Conservation (phyloP, 257 asterid genomes). For the Nicotiana noctiflora region DNA sequence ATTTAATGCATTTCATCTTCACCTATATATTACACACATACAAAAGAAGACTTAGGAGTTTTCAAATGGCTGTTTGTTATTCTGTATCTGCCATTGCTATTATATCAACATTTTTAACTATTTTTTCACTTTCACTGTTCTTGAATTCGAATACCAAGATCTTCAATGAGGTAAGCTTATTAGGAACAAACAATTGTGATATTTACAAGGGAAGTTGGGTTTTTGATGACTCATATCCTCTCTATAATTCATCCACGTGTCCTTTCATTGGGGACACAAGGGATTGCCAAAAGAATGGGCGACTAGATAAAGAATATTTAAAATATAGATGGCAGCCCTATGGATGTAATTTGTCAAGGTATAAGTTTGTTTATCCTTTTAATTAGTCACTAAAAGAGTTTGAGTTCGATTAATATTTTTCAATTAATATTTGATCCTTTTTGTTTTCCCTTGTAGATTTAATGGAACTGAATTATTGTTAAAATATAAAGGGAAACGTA, state of each 20-base stretch:
- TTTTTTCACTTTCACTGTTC: not conserved
- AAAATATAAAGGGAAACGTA: slow-evolving; percentile 28
- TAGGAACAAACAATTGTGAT: slow-evolving; percentile 22
- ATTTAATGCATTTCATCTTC: not conserved
- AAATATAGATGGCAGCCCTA: slow-evolving; percentile 49
- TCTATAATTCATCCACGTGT: slow-evolving; percentile 29
- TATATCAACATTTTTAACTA: slow-evolving; percentile 2
- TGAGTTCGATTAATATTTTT: too few relatives aligned
- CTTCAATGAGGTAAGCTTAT: not conserved
- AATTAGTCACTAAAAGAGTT: not conserved
- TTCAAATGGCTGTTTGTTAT: not conserved
- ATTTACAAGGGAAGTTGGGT: slow-evolving; percentile 47
- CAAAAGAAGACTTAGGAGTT: not conserved
- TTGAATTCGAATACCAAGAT: not conserved
- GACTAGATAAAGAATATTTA: slow-evolving; percentile 36
- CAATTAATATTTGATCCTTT: not conserved
- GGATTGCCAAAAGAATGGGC: slow-evolving; percentile 37
- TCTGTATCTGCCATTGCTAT: not conserved
- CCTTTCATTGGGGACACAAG: slow-evolving; percentile 33
- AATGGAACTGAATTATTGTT: slow-evolving; percentile 13
- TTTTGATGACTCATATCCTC: slow-evolving; percentile 35
- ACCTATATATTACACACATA: not conserved
- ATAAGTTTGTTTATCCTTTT: not conserved
- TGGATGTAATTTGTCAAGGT: slow-evolving; percentile 34
- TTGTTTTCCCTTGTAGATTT: slow-evolving; percentile 16